Evolutionary conservation across 2,329 filamentous ascomycete species (phyloP).

Genomic region (Alternaria solani): DNA sequence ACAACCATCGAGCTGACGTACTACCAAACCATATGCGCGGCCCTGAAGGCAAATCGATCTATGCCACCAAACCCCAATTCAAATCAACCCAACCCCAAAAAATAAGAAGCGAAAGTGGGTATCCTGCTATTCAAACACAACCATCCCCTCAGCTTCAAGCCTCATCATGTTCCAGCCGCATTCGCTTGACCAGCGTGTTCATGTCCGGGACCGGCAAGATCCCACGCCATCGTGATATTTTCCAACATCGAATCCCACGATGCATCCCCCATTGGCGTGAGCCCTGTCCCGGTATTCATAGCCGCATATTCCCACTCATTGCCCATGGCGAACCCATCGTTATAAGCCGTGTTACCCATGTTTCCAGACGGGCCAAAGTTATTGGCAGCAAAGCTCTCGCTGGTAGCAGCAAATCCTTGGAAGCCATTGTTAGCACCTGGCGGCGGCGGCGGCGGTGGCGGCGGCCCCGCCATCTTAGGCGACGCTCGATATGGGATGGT

Average conservation of each 20-base stretch:
- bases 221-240: conserved; percentile 48
- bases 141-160: not conserved
- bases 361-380: conserved; percentile 12
- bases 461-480: conserved; percentile 21
- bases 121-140: conserved; percentile 18
- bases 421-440: conserved; percentile 9
- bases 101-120: conserved; percentile 28
- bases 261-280: conserved; percentile 46
- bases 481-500: conserved; percentile 43
- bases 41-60: conserved; percentile 2
- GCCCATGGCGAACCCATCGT: conserved; percentile 32
- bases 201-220: conserved; percentile 28
- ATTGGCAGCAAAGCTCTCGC: conserved; percentile 16
- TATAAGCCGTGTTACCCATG: conserved; percentile 24
- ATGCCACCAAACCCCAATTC: not conserved
- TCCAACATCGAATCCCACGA: conserved; percentile 50
- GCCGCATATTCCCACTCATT: conserved; percentile 47
- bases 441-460: not conserved
- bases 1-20: not conserved
- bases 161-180: conserved; percentile 8
- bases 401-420: conserved; percentile 4
- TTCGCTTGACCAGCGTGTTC: not conserved
- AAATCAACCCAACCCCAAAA: not conserved
- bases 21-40: not conserved
- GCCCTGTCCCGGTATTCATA: conserved; percentile 32